phyloP scores from a whole-genome alignment of 495 filamentous ascomycete species.

The Saxophila tyrrhenica region DNA sequence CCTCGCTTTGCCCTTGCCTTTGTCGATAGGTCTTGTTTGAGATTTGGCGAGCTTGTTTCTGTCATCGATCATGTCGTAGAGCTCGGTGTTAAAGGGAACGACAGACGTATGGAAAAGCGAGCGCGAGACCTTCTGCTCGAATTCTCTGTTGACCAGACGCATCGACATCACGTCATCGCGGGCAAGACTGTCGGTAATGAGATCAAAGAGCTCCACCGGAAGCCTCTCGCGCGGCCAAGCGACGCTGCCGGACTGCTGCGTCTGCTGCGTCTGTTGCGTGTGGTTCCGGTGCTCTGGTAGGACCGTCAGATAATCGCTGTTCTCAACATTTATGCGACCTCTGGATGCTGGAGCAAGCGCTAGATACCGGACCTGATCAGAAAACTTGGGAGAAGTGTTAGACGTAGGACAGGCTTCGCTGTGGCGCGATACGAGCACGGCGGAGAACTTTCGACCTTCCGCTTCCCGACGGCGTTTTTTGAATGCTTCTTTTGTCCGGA shows the following conservation, averaged over 20 bases:
- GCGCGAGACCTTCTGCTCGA: conserved; percentile 38
- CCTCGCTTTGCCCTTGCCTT: conserved; percentile 29
- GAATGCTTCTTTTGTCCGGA: neutral
- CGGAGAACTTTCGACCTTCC: neutral
- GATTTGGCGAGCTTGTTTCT: conserved; percentile 2
- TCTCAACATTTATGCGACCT: neutral
- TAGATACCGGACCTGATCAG: neutral
- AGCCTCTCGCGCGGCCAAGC: conserved; percentile 33
- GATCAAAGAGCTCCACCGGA: conserved; percentile 41
- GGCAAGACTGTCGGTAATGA: conserved; percentile 35
- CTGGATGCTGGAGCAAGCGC: neutral
- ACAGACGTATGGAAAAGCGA: conserved; percentile 40
- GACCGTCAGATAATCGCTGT: neutral
- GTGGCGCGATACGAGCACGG: neutral
- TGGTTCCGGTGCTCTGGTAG: neutral
- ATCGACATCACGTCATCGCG: conserved; percentile 38
- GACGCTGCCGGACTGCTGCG: neutral
- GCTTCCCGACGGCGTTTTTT: neutral
- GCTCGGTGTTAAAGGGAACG: conserved; percentile 42
- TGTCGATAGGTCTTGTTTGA: conserved; percentile 12
- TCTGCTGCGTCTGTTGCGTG: neutral
- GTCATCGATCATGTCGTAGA: conserved; percentile 35
- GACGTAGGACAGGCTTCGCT: neutral
- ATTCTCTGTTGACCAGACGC: conserved; percentile 44
- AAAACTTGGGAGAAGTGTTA: neutral